Base-by-base conservation (phyloP, 176 grass and related monocot genomes). In the Ananas comosus region DNA sequence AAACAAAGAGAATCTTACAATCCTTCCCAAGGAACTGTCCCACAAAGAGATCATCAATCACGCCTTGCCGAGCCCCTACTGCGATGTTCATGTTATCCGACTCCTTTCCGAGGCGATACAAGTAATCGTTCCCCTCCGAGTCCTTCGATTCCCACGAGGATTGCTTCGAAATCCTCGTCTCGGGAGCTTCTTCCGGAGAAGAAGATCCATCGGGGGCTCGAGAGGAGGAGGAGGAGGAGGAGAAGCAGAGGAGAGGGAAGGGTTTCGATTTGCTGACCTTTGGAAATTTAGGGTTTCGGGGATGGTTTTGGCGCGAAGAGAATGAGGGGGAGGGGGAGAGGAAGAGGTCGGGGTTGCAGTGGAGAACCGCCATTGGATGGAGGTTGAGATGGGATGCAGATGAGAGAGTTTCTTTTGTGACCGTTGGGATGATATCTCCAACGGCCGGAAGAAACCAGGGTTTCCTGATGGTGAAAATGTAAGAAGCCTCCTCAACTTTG, bases 41-140 rank as follows among this genome's bases (percentile, higher is more conserved):
- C 2, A 92, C 80, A 71, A 97, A 97, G 71, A 97, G 80, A 69
- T 92, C 84, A 47, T 97, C 89, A 24, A 97, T 75, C 52, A 90
- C 22, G 64, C 89, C 89, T 1, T 86, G 64, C 1, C 86, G 79
- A 9, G 94, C 94, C 1, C 89, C 89, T 11, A 97, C 94, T 23
- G 89, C 50, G 67, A 88, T 83, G 74, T 97, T 90, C 82, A 92
- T 52, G 77, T 97, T 97, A n/a, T 97, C 86, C 1, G 94, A 83
- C 51, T 97, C 94, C 70, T 90, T 85, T 48, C 86, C 86, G 14
- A 97, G 86, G 51, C 94, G 79, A 64, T 90, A 87, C 51, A 97
- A 84, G 80, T 97, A 97, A 75, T 97, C 94, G 48, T 90, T 73
- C 13, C 93, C 89, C 49, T 77, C 52, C 0, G 71, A 49, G 21